Evolutionary conservation across 1,284 basidiomycete genomes (phyloP).

Genomic region (Ustilago bromivora): DNA sequence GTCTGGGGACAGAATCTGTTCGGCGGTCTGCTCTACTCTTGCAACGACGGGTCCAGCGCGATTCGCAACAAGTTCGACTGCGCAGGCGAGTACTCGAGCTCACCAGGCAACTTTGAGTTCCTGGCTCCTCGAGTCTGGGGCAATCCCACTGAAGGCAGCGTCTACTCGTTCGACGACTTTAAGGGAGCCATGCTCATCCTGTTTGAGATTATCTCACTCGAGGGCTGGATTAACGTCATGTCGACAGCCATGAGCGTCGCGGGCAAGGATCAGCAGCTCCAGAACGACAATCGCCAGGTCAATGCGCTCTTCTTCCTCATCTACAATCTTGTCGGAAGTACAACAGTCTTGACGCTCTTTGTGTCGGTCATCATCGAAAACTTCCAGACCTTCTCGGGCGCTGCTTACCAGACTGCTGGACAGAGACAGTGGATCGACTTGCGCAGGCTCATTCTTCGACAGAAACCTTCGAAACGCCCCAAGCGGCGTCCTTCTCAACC

Average conservation of each 20-base stretch:
- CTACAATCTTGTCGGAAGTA: conserved; percentile 90
- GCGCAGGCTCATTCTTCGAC: conserved; percentile 86
- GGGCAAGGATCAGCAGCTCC: conserved; percentile 71
- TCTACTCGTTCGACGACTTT: conserved; percentile 93
- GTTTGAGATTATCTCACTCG: conserved; percentile 93
- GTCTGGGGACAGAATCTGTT: conserved; percentile 98
- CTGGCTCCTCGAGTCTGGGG: conserved; percentile 87
- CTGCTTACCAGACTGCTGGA: conserved; percentile 80
- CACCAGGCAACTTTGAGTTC: conserved; percentile 75
- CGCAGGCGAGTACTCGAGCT: conserved; percentile 77
- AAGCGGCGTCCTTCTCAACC: conserved; percentile 74
- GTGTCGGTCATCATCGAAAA: conserved; percentile 91
- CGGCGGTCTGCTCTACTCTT: conserved; percentile 83
- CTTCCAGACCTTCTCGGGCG: conserved; percentile 84
- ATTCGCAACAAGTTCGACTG: conserved; percentile 78
- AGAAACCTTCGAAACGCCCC: conserved; percentile 86
- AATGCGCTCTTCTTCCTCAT: conserved; percentile 91
- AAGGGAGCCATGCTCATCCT: conserved; percentile 86
- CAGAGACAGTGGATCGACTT: conserved; percentile 96
- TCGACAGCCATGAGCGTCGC: conserved; percentile 82
- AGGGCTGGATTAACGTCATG: conserved; percentile 97
- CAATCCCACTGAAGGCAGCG: conserved; percentile 84
- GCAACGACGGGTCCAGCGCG: conserved; percentile 77
- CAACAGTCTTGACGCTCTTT: conserved; percentile 76
- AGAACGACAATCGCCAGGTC: conserved; percentile 62